Percentiles rank a stretch among this genome's conserved stretches.
phyloP scores from a whole-genome alignment of 2,329 filamentous ascomycete species.

The Dryadomyces quercus-mongolicae region DNA sequence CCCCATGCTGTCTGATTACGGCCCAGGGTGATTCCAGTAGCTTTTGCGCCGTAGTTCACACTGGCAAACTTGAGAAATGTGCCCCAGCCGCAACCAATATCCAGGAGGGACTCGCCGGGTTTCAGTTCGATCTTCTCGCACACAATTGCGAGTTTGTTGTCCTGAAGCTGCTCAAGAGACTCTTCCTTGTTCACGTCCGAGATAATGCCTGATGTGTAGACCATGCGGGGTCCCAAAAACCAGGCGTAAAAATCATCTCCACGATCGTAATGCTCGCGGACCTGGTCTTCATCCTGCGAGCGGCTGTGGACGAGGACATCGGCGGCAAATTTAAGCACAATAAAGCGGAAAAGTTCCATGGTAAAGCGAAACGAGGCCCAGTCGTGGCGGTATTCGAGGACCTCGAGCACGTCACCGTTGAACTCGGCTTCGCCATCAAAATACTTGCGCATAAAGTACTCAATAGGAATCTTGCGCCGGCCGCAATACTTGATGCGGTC shows the following conservation, averaged over 20 bases:
- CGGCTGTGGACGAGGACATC: neutral
- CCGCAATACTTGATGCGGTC: conserved; percentile 57
- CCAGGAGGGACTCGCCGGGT: conserved; percentile 70
- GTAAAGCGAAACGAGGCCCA: conserved; percentile 52
- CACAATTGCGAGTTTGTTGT: conserved; percentile 91
- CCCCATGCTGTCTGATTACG: conserved; percentile 96
- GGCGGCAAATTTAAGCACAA: neutral
- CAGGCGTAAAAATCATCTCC: conserved; percentile 97
- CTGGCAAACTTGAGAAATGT: conserved; percentile 89
- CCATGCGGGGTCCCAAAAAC: conserved; percentile 97
- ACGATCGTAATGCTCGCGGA: conserved; percentile 93
- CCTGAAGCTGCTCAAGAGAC: conserved; percentile 85
- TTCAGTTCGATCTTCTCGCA: conserved; percentile 90
- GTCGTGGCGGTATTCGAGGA: conserved; percentile 88
- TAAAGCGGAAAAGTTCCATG: neutral
- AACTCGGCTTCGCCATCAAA: conserved; percentile 67
- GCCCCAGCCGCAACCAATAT: conserved; percentile 97
- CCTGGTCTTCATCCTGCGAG: conserved; percentile 84
- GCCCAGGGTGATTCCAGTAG: conserved; percentile 82
- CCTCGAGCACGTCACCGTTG: conserved; percentile 83
- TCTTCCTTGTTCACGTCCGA: conserved; percentile 80
- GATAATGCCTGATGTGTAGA: conserved; percentile 94
- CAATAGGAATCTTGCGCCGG: conserved; percentile 69
- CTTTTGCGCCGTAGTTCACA: conserved; percentile 74
- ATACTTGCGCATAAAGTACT: conserved; percentile 49